Conservation (phyloP, 2,329 filamentous ascomycete genomes). For the Pezicula neosporulosa region DNA sequence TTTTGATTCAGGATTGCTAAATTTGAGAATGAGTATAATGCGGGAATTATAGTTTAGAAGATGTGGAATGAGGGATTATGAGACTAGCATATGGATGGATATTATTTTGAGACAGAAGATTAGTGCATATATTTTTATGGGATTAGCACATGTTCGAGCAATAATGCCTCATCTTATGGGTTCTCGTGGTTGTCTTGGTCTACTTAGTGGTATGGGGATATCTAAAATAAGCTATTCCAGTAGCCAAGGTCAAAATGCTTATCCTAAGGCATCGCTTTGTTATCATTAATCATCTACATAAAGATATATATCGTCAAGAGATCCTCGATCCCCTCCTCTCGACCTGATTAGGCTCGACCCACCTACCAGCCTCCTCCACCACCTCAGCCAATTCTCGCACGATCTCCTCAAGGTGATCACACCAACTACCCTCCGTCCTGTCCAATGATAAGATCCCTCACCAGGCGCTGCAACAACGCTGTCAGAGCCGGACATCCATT, state of each 20-base stretch:
- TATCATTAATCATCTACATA: no score
- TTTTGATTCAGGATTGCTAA: background rate
- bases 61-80: background rate
- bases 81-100: no score
- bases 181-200: no score
- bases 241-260: no score
- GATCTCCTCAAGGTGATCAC: conserved; percentile 12
- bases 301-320: no score
- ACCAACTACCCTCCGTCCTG: conserved; percentile 3
- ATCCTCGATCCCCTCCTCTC: background rate
- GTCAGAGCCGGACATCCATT: conserved; percentile 2
- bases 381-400: conserved; percentile 18
- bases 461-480: conserved; percentile 1
- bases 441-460: conserved; percentile 21
- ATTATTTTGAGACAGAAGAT: no score
- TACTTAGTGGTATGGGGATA: no score
- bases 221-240: no score
- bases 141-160: no score
- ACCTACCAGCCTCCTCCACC: conserved; percentile 18
- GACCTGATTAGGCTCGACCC: background rate
- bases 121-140: no score
- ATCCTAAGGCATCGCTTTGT: no score
- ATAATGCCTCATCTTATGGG: no score
- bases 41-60: background rate
- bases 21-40: background rate